Evolutionary conservation across 2,329 filamentous ascomycete genomes (phyloP).

Genomic region (Corniculantispora saksenae): DNA sequence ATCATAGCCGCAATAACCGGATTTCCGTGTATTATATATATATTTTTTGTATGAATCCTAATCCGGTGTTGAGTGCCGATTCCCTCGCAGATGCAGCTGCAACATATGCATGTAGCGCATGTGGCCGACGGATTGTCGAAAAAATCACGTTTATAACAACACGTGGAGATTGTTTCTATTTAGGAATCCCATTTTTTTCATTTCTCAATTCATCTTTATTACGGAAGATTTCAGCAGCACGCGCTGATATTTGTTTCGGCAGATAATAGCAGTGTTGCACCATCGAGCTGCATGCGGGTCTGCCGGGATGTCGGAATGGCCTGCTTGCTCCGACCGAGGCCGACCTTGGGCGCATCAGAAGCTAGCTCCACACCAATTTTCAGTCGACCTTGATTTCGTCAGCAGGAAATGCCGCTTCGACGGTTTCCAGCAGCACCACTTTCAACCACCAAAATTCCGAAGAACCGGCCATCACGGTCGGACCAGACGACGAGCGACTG

Average conservation of each 20-base stretch:
- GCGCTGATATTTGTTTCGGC: too few species aligned
- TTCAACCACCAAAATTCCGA: not conserved
- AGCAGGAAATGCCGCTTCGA: constrained; percentile 18
- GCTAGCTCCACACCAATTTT: constrained; percentile 19
- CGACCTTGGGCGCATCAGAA: not conserved
- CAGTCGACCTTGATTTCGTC: constrained; percentile 13
- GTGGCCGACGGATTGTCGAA: too few species aligned
- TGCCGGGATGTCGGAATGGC: constrained; percentile 3
- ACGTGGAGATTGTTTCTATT: too few species aligned
- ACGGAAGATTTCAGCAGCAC: too few species aligned
- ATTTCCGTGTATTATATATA: constrained; percentile 3
- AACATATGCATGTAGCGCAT: too few species aligned
- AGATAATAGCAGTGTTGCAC: not conserved
- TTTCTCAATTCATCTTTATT: too few species aligned
- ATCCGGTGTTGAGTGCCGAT: not conserved
- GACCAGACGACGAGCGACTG: not conserved
- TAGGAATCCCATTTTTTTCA: too few species aligned
- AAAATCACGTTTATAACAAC: too few species aligned
- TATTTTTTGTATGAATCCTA: constrained; percentile 3
- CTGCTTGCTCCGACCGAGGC: constrained; percentile 17
- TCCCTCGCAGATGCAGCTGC: too few species aligned
- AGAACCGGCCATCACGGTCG: not conserved
- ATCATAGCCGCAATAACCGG: not conserved
- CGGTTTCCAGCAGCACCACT: not conserved
- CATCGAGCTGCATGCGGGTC: too few species aligned